Evolutionary conservation across 2,329 filamentous ascomycete genomes (phyloP).

Genomic region (Claviceps arundinis): DNA sequence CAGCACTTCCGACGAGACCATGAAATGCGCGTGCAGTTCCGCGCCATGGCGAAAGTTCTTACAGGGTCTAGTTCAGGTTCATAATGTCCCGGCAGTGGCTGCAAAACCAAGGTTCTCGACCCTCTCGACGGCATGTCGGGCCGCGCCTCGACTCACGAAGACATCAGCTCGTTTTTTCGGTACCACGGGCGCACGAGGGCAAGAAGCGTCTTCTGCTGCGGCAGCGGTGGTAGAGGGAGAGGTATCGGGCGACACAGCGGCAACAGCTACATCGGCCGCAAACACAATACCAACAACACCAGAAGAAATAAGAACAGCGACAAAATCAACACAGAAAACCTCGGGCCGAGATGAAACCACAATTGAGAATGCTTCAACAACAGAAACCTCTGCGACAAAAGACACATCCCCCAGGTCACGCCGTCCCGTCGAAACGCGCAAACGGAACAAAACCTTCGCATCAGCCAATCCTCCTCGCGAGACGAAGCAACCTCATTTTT

Average conservation of each 20-base stretch:
- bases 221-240: not conserved
- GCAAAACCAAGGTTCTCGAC: not conserved
- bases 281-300: not conserved
- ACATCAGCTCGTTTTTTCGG: not conserved
- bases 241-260: not conserved
- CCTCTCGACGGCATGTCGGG: not conserved
- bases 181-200: not conserved
- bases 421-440: not conserved
- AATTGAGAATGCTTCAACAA: too few species aligned
- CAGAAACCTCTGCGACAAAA: too few species aligned
- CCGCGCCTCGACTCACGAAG: not conserved
- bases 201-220: not conserved
- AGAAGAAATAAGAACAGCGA: not conserved
- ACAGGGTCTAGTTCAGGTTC: constrained; percentile 29
- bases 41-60: constrained; percentile 34
- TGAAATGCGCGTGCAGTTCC: constrained; percentile 36
- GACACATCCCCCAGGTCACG: not conserved
- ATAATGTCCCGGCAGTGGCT: constrained; percentile 15
- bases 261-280: not conserved
- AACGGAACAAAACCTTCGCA: not conserved
- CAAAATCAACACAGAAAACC: not conserved
- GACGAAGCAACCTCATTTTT: not conserved
- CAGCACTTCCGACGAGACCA: constrained; percentile 10
- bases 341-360: not conserved
- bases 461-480: not conserved